A percentile compares a stretch with the other conserved stretches of the same genome.
phyloP scores from a whole-genome alignment of 345 rosid species.

The Eucalyptus marginata region DNA sequence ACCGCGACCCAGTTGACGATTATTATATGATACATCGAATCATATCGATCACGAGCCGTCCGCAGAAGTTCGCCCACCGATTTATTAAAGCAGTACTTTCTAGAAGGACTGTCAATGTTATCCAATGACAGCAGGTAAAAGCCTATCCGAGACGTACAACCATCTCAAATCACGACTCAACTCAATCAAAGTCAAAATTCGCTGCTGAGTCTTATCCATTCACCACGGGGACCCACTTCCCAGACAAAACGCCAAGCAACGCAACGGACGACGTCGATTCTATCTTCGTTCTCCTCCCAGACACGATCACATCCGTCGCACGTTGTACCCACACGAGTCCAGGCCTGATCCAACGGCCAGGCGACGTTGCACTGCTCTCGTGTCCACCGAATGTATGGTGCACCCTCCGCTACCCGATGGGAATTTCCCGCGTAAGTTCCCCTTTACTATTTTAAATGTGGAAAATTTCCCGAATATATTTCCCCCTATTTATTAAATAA shows the following conservation, averaged over 20 bases:
- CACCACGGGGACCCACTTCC: not conserved
- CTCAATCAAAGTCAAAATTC: not conserved
- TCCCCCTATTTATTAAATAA: not conserved
- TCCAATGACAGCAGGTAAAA: not conserved
- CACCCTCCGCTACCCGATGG: not conserved
- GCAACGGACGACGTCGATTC: not conserved
- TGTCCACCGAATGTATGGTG: not conserved
- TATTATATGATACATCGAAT: not conserved
- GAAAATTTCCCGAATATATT: not conserved
- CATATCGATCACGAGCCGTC: not conserved
- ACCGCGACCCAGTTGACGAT: too few species aligned
- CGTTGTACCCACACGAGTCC: not conserved
- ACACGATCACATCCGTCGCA: not conserved
- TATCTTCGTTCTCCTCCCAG: not conserved
- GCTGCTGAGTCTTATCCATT: not conserved
- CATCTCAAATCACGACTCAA: not conserved
- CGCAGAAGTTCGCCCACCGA: not conserved
- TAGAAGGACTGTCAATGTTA: not conserved
- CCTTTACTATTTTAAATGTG: not conserved
- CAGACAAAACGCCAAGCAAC: not conserved
- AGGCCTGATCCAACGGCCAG: not conserved
- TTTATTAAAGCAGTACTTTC: not conserved
- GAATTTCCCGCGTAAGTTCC: not conserved
- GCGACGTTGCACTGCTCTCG: not conserved
- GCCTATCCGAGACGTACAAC: not conserved